phyloP scores from a whole-genome alignment of 495 filamentous ascomycete species.

The Trichoderma erinaceum region DNA sequence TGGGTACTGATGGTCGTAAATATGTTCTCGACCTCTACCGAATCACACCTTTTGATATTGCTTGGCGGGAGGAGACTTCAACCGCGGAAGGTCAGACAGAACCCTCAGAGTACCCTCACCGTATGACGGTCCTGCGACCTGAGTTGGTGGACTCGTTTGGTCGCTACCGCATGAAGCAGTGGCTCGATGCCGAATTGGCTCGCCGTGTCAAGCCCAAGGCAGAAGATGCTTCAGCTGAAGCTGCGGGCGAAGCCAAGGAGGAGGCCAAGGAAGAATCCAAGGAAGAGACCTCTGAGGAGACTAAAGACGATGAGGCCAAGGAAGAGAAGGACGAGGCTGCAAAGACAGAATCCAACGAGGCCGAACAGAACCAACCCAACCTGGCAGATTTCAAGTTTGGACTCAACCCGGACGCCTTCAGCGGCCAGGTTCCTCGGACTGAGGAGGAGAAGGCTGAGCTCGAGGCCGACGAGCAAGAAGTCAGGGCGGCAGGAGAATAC shows the following conservation, averaged over 20 bases:
- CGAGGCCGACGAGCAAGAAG: slow-evolving; percentile 82
- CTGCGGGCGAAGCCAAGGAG: slow-evolving; percentile 21
- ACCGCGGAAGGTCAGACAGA: slow-evolving; percentile 20
- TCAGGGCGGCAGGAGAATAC: slow-evolving; percentile 74
- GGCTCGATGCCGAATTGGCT: slow-evolving; percentile 67
- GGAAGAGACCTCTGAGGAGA: slow-evolving; percentile 22
- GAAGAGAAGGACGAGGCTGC: slow-evolving; percentile 27
- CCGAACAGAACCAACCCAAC: slow-evolving; percentile 58
- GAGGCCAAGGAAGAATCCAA: slow-evolving; percentile 22
- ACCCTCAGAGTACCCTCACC: slow-evolving; percentile 70
- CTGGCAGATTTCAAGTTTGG: slow-evolving; percentile 80
- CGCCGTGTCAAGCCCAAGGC: slow-evolving; percentile 33
- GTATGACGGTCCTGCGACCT: slow-evolving; percentile 85
- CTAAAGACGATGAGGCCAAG: slow-evolving; percentile 25
- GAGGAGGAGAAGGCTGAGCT: slow-evolving; percentile 82
- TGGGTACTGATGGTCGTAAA: slow-evolving; percentile 95
- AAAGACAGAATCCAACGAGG: slow-evolving; percentile 21
- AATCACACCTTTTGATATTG: slow-evolving; percentile 83
- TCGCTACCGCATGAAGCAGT: slow-evolving; percentile 80
- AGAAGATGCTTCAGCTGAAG: slow-evolving; percentile 32
- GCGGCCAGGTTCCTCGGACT: slow-evolving; percentile 83
- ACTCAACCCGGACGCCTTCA: slow-evolving; percentile 93
- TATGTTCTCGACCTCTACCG: slow-evolving; percentile 97
- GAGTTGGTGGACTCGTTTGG: slow-evolving; percentile 84
- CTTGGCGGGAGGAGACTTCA: slow-evolving; percentile 69